Evolutionary conservation across 352 stramenopile species (phyloP).

Genomic region (Phytophthora syringae): DNA sequence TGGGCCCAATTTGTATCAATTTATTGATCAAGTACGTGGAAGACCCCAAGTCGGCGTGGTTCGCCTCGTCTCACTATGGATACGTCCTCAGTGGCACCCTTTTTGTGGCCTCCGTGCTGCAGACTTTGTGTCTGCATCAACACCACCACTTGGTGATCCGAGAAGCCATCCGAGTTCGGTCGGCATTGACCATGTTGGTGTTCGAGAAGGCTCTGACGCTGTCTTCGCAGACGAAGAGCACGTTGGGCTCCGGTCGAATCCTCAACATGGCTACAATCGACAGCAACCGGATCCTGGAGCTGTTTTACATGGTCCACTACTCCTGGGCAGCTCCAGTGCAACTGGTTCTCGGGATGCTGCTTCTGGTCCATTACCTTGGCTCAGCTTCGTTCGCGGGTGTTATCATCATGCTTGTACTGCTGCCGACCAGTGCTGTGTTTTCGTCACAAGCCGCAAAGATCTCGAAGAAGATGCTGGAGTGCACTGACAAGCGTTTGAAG

Average conservation of each 20-base stretch:
- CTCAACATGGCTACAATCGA: constrained; percentile 96
- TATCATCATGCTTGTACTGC: constrained; percentile 59
- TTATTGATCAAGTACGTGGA: constrained; percentile 74
- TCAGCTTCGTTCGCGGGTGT: constrained; percentile 61
- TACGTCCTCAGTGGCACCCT: constrained; percentile 60
- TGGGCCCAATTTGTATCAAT: constrained; percentile 63
- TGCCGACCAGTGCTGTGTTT: constrained; percentile 46
- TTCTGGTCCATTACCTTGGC: constrained; percentile 63
- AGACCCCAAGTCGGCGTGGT: constrained; percentile 48
- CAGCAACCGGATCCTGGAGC: constrained; percentile 90
- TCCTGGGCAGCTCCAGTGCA: constrained; percentile 68
- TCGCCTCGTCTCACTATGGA: constrained; percentile 54
- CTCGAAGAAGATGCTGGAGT: constrained; percentile 51
- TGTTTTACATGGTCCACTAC: constrained; percentile 71
- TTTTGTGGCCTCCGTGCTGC: constrained; percentile 52
- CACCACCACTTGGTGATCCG: constrained; percentile 71
- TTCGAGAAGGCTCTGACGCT: constrained; percentile 64
- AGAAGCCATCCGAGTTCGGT: constrained; percentile 68
- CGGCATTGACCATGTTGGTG: constrained; percentile 70
- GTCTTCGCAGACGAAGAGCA: constrained; percentile 65
- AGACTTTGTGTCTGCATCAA: constrained; percentile 71
- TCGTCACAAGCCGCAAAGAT: constrained; percentile 48
- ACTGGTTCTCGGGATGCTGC: constrained; percentile 54
- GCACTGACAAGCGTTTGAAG: constrained; percentile 62
- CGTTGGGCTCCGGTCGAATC: constrained; percentile 81